A percentile compares a stretch with the other conserved stretches of the same genome.
phyloP scores from a whole-genome alignment of 257 asterid species.

The Fraxinus cuspidata region DNA sequence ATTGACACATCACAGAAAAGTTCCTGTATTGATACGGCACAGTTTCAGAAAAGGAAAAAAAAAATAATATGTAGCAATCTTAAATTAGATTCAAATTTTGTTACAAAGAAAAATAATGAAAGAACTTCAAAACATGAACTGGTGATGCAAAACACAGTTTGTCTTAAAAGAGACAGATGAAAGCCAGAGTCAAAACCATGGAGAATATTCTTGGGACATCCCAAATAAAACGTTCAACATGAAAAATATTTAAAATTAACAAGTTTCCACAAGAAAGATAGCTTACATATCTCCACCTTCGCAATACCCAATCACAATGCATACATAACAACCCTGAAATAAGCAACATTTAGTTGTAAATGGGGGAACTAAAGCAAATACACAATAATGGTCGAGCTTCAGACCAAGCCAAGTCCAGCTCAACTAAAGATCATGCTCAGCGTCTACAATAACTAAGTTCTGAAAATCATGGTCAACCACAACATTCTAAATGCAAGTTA shows the following conservation, averaged over 20 bases:
- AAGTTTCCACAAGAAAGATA: conserved; percentile 21
- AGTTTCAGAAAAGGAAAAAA: not conserved
- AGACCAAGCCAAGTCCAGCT: not conserved
- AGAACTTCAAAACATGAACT: not conserved
- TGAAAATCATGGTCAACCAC: conserved; percentile 4
- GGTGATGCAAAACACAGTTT: not conserved
- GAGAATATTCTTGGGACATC: not conserved
- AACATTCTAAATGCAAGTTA: not conserved
- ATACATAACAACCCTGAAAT: conserved; percentile 94
- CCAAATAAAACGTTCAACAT: not conserved
- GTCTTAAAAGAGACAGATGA: conserved; percentile 1
- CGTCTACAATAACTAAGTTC: not conserved
- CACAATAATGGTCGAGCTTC: not conserved
- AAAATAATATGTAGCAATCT: not conserved
- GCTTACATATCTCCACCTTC: conserved; percentile 99
- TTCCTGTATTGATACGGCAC: not conserved
- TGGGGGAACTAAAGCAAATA: conserved; percentile 13
- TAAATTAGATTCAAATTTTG: not conserved
- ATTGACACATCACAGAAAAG: not conserved
- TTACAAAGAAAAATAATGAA: not conserved
- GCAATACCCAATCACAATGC: conserved; percentile 96
- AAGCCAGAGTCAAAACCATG: not conserved
- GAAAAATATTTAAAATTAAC: conserved; percentile 7
- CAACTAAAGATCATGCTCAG: not conserved
- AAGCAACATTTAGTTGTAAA: conserved; percentile 21